These are phyloP conservation scores for Pythium biforme DNA, from an alignment of 352 stramenopile species.

Conservation along the genomic window DNA sequence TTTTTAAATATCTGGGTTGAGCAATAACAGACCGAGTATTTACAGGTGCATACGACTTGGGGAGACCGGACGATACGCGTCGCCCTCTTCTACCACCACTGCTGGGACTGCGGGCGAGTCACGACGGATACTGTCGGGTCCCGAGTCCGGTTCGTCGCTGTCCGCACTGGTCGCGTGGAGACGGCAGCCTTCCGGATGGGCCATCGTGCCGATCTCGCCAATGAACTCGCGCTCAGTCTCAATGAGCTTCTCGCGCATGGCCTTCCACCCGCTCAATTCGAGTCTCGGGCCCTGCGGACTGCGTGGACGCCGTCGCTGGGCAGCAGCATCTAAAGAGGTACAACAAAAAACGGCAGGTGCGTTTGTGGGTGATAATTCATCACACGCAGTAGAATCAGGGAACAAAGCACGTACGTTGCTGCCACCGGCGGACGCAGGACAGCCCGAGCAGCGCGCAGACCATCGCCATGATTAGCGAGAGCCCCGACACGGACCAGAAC, in stretches of 20 bases:
- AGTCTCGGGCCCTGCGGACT: constrained; percentile 32
- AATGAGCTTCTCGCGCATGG: constrained; percentile 51
- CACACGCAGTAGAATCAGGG: neutral
- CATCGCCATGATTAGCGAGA: constrained; percentile 17
- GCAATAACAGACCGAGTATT: neutral
- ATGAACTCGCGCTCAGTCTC: constrained; percentile 42
- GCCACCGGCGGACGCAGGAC: constrained; percentile 12
- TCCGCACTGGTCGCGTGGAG: constrained; percentile 16
- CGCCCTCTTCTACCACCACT: constrained; percentile 39
- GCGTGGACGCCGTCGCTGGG: constrained; percentile 24
- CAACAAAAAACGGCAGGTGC: neutral
- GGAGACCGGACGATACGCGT: constrained; percentile 43
- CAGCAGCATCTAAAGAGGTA: constrained; percentile 7
- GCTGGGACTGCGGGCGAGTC: constrained; percentile 16
- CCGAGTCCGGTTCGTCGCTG: neutral
- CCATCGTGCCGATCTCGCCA: constrained; percentile 18
- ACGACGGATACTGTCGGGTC: constrained; percentile 6
- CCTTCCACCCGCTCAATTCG: constrained; percentile 55
- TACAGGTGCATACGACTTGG: constrained; percentile 39
- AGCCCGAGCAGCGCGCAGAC: constrained; percentile 19
- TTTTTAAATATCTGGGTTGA: neutral
- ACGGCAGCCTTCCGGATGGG: constrained; percentile 7
- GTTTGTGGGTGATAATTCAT: too few species aligned
- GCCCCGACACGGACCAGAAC: constrained; percentile 17
- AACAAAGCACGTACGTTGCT: constrained; percentile 8